phyloP scores from a whole-genome alignment of 495 filamentous ascomycete genomes.

The Pyrenula massariospora region DNA sequence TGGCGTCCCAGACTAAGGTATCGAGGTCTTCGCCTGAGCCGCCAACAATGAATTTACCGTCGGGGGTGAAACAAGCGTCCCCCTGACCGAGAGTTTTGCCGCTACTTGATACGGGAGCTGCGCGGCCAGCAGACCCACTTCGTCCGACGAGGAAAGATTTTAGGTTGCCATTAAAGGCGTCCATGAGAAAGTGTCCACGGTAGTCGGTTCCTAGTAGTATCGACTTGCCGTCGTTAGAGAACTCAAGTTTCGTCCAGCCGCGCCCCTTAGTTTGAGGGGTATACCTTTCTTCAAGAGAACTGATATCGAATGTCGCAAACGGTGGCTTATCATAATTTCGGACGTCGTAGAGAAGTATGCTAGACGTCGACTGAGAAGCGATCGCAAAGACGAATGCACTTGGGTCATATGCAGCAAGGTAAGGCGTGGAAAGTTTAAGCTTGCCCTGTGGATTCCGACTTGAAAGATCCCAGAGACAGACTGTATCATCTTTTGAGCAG shows the following conservation, averaged over 20 bases:
- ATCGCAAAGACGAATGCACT: slow-evolving; percentile 85
- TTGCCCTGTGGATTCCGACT: slow-evolving; percentile 65
- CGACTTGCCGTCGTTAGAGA: slow-evolving; percentile 87
- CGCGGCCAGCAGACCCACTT: slow-evolving; percentile 29
- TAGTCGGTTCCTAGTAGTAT: slow-evolving; percentile 72
- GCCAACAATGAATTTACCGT: slow-evolving; percentile 76
- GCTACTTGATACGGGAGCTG: slow-evolving; percentile 31
- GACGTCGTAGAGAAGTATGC: slow-evolving; percentile 82
- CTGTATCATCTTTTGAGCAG: slow-evolving; percentile 75
- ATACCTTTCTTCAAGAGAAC: slow-evolving; percentile 44
- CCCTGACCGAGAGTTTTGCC: slow-evolving; percentile 51
- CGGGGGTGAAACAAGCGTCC: slow-evolving; percentile 78
- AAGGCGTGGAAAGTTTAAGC: slow-evolving; percentile 62
- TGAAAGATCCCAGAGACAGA: slow-evolving; percentile 72
- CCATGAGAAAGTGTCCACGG: slow-evolving; percentile 73
- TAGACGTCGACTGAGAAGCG: slow-evolving; percentile 63
- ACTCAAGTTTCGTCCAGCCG: slow-evolving; percentile 78
- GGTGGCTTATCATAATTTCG: slow-evolving; percentile 86
- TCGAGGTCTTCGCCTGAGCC: slow-evolving; percentile 58
- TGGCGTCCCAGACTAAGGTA: slow-evolving; percentile 73
- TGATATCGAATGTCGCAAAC: slow-evolving; percentile 74
- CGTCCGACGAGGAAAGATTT: slow-evolving; percentile 49
- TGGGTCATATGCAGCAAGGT: slow-evolving; percentile 77
- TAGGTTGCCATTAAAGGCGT: slow-evolving; percentile 73
- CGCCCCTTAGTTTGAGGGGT: slow-evolving; percentile 34